A percentile compares a stretch with the other conserved stretches of the same genome.
Conservation (phyloP, 225 moss, liverwort and hornwort species). For the Bryum argenteum region DNA sequence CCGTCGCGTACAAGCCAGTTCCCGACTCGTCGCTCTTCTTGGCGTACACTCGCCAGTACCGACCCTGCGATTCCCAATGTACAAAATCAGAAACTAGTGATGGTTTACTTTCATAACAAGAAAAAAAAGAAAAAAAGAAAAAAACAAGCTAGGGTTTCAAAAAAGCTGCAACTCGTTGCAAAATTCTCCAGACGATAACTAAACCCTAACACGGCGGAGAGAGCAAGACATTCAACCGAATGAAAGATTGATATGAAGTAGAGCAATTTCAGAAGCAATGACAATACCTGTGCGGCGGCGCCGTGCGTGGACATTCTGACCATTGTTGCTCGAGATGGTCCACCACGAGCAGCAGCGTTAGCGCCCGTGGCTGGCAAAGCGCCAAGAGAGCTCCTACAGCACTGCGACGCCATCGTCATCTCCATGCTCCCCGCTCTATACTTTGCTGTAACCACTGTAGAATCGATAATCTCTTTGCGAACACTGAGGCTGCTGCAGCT, state of each 20-base stretch:
- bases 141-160: too few relatives aligned
- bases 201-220: background rate
- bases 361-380: background rate
- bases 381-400: background rate
- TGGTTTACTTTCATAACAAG: too few relatives aligned
- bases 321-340: background rate
- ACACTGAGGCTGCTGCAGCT: background rate
- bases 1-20: conserved; percentile 25
- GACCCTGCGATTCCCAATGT: background rate
- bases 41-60: conserved; percentile 36
- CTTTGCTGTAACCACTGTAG: background rate
- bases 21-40: conserved; percentile 26
- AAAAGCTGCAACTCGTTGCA: too few relatives aligned
- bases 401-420: conserved; percentile 3
- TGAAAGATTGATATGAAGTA: background rate
- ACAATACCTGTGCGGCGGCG: background rate
- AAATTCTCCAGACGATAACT: background rate
- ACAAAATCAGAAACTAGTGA: background rate
- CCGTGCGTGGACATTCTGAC: background rate
- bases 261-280: background rate
- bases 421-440: background rate
- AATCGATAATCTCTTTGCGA: too few relatives aligned
- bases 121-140: too few relatives aligned
- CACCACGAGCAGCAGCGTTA: background rate
- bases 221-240: background rate